Base-by-base conservation (phyloP, 768 basidiomycete species). In the Leccinum broughii region DNA sequence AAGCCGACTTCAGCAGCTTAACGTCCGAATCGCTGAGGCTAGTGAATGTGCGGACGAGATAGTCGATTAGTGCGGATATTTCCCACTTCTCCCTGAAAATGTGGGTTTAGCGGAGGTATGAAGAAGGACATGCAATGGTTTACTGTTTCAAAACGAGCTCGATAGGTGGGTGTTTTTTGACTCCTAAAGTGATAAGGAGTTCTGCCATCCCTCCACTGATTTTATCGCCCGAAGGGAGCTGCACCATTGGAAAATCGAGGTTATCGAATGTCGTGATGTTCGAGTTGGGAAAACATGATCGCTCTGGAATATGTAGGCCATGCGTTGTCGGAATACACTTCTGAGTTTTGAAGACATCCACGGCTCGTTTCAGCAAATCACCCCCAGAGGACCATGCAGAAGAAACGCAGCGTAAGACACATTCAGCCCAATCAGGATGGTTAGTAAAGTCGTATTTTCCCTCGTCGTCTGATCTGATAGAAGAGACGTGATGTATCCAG, bases 351-450 rank as follows among this genome's bases (percentile, higher is more conserved):
- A 49, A 24, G 7, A 24, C 13, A 20, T 49, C 48, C 48, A 13
- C 7, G 5, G 22, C 22, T 13, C 1, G 24, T 6, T 14, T 15
- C 6, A 11, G 6, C 6, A 24, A 6, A 22, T 49, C 48, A 9
- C 22, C 24, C 22, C 20, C 20, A 7, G 48, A 22, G 20, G 48
- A 49, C 24, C 20, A 49, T 0, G 82, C 81, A 17, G 87, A 82
- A 1, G 85, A 78, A 6, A 93, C 67, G 51, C 84, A 77, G 1
- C 68, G 68, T 9, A 95, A 76, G 3, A 95, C 87, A 48, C 83
- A 83, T 68, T 95, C 95, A 0, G 93, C 85, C 83, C 95, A 96
- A 15, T 75, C 67, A 0, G 89, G 74, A 1, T 89, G 91, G 10
- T 73, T 51, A 5, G 80, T 79, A 39, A 96, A 76, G 68, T 94